Evolutionary conservation across 768 basidiomycete genomes (phyloP), one percentile per base, ranked within the genome.

Genomic region (Rhizopogon vinicolor): DNA sequence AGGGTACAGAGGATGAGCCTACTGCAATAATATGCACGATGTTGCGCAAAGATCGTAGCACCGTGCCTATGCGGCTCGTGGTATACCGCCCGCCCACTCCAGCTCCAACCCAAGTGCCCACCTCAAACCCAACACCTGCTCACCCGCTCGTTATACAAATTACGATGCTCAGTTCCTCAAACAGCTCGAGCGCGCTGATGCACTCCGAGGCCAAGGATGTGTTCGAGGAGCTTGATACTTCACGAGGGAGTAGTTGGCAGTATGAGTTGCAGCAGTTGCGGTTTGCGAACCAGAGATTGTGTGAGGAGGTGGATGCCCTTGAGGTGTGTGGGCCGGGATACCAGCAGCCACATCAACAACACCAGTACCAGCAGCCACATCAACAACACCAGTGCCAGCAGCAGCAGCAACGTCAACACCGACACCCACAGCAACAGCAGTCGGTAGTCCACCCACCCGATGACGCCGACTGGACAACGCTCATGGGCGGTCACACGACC

Each of bases 201-300:
- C 67, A 63, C 41, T 28, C 63, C 1, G 25, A 44, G 8, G 40
- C 9, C 7, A 64, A 70, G 56, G 76, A 90, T 59, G 67, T 93
- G 16, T 93, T 92, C 58, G 83, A 82, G 41, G 89, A 91, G 66
- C 77, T 94, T 13, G 84, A 88, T 42, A 78, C 80, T 0, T 68
- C 72, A 13, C 74, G 86, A 5, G 85, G 82, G 10, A 86, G 87
- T 33, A 92, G 90, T 60, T 97, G 94, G 93, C 93, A 96, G 73
- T 96, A 93, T 62, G 91, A 93, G 72, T 75, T 95, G 46, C 87
- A 92, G 71, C 90, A 93, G 68, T 75, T 94, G 60, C 79, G 84
- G 64, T 85, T 85, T 62, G 76, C 79, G 51, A 93, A 92, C 63
- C 76, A 83, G 69, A 70, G 83, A 57, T 59, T 92, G 53, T 68